Percentiles rank a stretch among this genome's conserved stretches.
These are phyloP conservation scores for Lippia alba DNA, from an alignment of 305 asterid genomes.

Conservation along the genomic window DNA sequence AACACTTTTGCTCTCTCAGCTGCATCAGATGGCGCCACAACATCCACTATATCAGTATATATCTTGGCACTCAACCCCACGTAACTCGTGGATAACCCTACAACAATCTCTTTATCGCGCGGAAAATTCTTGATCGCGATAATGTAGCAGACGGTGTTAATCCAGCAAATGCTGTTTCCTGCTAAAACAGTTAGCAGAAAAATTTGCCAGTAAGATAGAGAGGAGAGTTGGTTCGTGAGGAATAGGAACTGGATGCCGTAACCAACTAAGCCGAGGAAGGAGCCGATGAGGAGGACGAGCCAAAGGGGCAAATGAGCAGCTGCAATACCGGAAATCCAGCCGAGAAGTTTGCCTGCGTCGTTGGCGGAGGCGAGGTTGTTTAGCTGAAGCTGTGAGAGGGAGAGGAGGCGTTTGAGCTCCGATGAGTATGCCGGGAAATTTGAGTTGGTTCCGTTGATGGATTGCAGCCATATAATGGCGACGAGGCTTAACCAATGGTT, in stretches of 20 bases:
- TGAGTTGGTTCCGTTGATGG: constrained; percentile 70
- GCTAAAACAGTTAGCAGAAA: constrained; percentile 69
- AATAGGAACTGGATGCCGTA: constrained; percentile 78
- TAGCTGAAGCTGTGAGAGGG: constrained; percentile 68
- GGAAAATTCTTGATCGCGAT: constrained; percentile 66
- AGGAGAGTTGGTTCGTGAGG: constrained; percentile 38
- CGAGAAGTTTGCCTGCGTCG: constrained; percentile 85
- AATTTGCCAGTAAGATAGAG: constrained; percentile 57
- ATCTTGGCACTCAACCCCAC: constrained; percentile 77
- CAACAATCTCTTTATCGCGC: constrained; percentile 72
- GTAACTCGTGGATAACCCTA: constrained; percentile 79
- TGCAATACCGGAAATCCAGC: constrained; percentile 79
- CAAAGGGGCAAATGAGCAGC: constrained; percentile 66
- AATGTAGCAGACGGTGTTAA: constrained; percentile 77
- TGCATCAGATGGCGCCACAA: background rate
- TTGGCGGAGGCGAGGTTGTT: constrained; percentile 84
- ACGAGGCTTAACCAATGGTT: constrained; percentile 73
- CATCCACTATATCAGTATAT: constrained; percentile 63
- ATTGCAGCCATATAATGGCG: constrained; percentile 74
- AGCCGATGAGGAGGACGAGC: constrained; percentile 73
- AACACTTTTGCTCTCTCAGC: constrained; percentile 50
- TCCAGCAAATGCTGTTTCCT: constrained; percentile 84
- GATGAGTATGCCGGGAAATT: constrained; percentile 81
- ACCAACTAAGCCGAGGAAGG: constrained; percentile 65
- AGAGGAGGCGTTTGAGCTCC: constrained; percentile 62